Base-by-base conservation (phyloP, 208 protist genomes). In the Trypanosoma avium region DNA sequence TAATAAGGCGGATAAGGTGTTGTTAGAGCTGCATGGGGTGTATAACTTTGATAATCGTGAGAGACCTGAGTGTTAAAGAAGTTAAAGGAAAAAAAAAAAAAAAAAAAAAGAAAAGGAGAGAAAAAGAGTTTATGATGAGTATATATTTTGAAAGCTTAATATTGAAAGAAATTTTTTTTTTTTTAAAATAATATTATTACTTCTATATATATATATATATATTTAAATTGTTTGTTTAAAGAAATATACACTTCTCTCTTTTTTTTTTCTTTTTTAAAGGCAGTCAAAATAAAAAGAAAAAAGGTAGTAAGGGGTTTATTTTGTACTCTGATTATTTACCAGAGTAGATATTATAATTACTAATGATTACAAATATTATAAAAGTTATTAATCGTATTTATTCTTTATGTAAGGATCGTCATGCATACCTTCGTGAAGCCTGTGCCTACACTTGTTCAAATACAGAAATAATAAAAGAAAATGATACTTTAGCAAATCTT, bases 11-110 rank as follows among this genome's bases (percentile, higher is more conserved):
- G 65, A 83, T 33, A 76, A 87, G 49, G 35, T 87, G 12, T 63
- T 91, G 22, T 38, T 91, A 2, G 79, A 86, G 42, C 36, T 85
- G 22, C 72, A 86, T 59, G 84, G 81, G 2, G 53, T 64, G 7
- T 75, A 87, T 60, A 36, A 75, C 17, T 91, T 91, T 59, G 69
- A 72, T 30, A 43, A 43, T 19, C 53, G 73, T 42, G 84, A 86
- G 27, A 49, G 78, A 43, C 56, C 73, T 6, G 68, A 88, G 22
- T 83, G 55, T 27, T 78, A 50, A 49, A 42, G 12, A 9, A 15
- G 36, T 8, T 1, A 9, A 42, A 42, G 36, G 36, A 9, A 42
- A 42, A 42, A 42, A 42, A 42, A 42, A 42, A 42, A 10, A 38
- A 10, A 38, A 10, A 38, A 10, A 42, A 1, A 42, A 42, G 36